Conservation (phyloP, 2,329 filamentous ascomycete genomes). For the Tolypocladium sp. region DNA sequence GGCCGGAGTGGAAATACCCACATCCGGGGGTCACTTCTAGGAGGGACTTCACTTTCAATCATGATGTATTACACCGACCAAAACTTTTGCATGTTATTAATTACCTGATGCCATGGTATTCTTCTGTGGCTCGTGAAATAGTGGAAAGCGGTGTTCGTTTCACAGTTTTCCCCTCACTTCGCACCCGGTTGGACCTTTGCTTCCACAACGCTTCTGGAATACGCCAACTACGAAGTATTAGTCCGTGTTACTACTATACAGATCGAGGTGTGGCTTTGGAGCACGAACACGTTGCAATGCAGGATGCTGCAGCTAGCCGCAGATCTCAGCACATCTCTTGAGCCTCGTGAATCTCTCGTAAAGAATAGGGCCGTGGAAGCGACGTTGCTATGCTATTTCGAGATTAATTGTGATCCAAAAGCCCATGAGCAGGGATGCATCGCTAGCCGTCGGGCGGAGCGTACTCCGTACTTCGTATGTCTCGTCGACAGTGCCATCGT, state of each 20-base stretch:
- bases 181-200: not conserved
- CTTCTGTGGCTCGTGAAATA: not conserved
- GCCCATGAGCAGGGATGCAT: no score
- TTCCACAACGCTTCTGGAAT: not conserved
- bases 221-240: no score
- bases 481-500: no score
- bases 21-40: not conserved
- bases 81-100: not conserved
- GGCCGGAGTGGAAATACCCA: conserved; percentile 6
- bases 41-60: not conserved
- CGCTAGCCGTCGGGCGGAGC: no score
- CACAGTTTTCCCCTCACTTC: accelerated
- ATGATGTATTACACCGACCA: not conserved
- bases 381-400: not conserved
- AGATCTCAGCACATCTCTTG: not conserved
- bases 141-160: not conserved
- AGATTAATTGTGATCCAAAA: not conserved
- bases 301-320: not conserved
- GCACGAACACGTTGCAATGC: not conserved
- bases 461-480: no score
- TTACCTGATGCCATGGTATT: no score
- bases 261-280: not conserved
- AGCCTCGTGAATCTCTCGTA: not conserved
- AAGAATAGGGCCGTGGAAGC: not conserved
- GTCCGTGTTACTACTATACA: no score